A percentile compares a stretch with the other conserved stretches of the same genome.
Evolutionary conservation across 768 basidiomycete genomes (phyloP).

Genomic region (Lactifluus pinguis): DNA sequence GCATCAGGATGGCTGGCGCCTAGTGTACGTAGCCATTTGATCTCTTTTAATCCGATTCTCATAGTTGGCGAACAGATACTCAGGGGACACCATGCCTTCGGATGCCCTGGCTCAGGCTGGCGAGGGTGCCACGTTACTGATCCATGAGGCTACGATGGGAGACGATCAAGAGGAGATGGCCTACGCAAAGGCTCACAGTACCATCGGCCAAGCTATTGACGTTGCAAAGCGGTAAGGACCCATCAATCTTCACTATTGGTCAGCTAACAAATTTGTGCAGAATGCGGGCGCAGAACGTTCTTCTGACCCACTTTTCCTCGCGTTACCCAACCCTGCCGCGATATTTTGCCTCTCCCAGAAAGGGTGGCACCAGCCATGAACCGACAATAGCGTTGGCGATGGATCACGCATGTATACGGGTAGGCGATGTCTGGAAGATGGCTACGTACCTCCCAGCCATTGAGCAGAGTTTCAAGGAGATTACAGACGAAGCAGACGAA

Average conservation of each 20-base stretch:
- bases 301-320: constrained; percentile 95
- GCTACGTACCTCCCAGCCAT: constrained; percentile 65
- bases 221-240: constrained; percentile 55
- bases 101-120: constrained; percentile 59
- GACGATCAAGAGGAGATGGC: constrained; percentile 77
- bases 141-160: constrained; percentile 92
- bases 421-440: constrained; percentile 84
- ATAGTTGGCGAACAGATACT: constrained; percentile 53
- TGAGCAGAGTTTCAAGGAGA: constrained; percentile 50
- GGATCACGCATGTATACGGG: constrained; percentile 61
- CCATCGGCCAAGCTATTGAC: constrained; percentile 79
- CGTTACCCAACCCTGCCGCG: constrained; percentile 81
- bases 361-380: constrained; percentile 8
- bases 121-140: constrained; percentile 62
- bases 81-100: constrained; percentile 83
- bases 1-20: constrained; percentile 17
- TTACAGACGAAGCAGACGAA: constrained; percentile 38
- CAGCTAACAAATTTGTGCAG: constrained; percentile 30
- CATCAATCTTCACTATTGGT: background rate
- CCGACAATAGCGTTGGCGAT: constrained; percentile 62
- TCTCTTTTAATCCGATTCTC: background rate
- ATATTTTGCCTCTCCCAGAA: constrained; percentile 21
- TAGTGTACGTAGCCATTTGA: constrained; percentile 7
- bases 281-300: constrained; percentile 75
- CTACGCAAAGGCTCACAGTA: constrained; percentile 72